phyloP scores from a whole-genome alignment of 257 asterid species.

The Fraxinus pennsylvanica region DNA sequence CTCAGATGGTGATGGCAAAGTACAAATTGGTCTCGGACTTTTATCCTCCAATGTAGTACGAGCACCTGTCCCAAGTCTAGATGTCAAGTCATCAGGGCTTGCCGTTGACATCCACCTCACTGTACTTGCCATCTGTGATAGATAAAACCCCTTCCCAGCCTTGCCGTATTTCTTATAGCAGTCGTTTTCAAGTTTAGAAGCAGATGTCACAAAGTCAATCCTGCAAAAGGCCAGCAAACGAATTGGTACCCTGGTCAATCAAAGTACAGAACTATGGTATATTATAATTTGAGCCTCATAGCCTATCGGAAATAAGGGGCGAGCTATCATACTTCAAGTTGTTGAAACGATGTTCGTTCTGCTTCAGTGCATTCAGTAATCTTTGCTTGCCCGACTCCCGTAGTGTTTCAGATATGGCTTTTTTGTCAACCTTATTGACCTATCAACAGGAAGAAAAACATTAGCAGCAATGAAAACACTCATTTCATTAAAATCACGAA shows the following conservation, averaged over 20 bases:
- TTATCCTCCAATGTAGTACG: conserved; percentile 27
- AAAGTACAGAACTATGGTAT: background rate
- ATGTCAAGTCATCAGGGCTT: conserved; percentile 47
- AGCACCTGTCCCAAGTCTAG: conserved; percentile 38
- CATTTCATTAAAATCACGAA: conserved; percentile 12
- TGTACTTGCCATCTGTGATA: conserved; percentile 77
- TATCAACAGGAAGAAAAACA: conserved; percentile 21
- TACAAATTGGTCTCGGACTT: conserved; percentile 30
- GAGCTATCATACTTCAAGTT: conserved; percentile 45
- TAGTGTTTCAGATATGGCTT: conserved; percentile 59
- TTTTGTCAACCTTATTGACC: conserved; percentile 66
- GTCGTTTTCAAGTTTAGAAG: conserved; percentile 61
- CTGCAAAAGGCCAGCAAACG: conserved; percentile 37
- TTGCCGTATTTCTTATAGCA: conserved; percentile 70
- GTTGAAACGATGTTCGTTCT: conserved; percentile 50
- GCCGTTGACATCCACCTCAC: conserved; percentile 84
- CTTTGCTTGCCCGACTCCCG: conserved; percentile 77
- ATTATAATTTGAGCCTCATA: background rate
- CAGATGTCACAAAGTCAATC: conserved; percentile 49
- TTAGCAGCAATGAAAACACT: conserved; percentile 15
- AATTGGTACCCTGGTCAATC: conserved; percentile 1
- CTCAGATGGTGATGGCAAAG: conserved; percentile 38
- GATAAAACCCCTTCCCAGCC: conserved; percentile 75
- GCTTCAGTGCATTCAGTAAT: conserved; percentile 59
- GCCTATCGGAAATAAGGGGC: background rate